Percentiles rank a stretch among this genome's conserved stretches.
phyloP scores from a whole-genome alignment of 345 rosid genomes.

The Ceriops zippeliana region DNA sequence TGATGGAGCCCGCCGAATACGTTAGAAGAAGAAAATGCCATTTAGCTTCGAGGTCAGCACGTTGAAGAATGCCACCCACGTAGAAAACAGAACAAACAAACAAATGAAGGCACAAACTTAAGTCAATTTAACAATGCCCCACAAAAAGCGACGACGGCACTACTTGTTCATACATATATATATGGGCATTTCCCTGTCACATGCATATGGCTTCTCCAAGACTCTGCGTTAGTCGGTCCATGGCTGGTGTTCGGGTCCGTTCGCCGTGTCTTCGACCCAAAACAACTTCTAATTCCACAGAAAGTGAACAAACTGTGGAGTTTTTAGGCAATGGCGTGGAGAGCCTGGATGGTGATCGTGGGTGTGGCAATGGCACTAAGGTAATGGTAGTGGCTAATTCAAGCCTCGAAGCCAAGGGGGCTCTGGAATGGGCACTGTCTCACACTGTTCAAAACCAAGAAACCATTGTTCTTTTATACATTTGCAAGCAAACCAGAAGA shows the following conservation, averaged over 20 bases:
- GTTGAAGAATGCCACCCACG: constrained; percentile 30
- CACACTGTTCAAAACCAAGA: constrained; percentile 60
- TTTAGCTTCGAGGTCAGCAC: constrained; percentile 29
- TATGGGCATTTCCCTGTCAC: neutral
- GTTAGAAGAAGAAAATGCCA: too few species aligned
- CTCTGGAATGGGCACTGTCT: constrained; percentile 88
- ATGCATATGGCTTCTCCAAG: constrained; percentile 34
- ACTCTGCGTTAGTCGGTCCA: constrained; percentile 37
- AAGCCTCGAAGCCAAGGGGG: constrained; percentile 61
- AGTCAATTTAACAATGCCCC: constrained; percentile 4
- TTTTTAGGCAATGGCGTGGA: constrained; percentile 28
- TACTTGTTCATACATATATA: neutral
- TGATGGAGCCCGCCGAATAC: constrained; percentile 6
- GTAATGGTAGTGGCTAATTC: constrained; percentile 89
- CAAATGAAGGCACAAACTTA: constrained; percentile 12
- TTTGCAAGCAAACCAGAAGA: constrained; percentile 38
- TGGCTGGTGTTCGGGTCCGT: constrained; percentile 33
- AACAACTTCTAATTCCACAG: constrained; percentile 28
- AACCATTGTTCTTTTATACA: constrained; percentile 54
- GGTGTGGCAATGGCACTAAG: constrained; percentile 39
- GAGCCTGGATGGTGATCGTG: constrained; percentile 14
- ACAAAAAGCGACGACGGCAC: neutral
- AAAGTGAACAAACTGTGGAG: constrained; percentile 50
- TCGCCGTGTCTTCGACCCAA: constrained; percentile 45
- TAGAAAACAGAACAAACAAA: constrained; percentile 19